Percentiles rank a stretch among this genome's conserved stretches.
These are phyloP conservation scores for Glebionis coronaria DNA, from an alignment of 129 eudicot genomes.

Conservation along the genomic window DNA sequence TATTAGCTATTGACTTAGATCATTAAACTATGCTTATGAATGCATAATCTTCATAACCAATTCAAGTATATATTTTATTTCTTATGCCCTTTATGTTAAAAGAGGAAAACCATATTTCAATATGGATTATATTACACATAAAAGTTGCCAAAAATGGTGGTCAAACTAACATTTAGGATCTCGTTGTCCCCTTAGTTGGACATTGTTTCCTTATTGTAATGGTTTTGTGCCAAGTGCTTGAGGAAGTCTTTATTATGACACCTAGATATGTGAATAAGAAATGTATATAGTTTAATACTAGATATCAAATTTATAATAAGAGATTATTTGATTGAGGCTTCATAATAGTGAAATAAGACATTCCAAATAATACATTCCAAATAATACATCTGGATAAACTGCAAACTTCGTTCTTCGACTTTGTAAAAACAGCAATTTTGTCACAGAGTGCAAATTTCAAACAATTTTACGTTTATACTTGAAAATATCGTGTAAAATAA, in stretches of 20 bases:
- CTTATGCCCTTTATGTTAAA: constrained; percentile 14
- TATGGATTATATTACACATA: not conserved
- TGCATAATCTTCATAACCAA: not conserved
- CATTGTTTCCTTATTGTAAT: constrained; percentile 30
- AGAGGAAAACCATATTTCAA: not conserved
- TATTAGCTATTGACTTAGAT: constrained; percentile 14
- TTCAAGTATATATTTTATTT: not conserved
- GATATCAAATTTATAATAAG: too few species aligned
- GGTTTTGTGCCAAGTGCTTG: constrained; percentile 30
- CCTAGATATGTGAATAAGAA: not conserved
- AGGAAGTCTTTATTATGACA: constrained; percentile 2
- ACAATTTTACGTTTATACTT: too few species aligned
- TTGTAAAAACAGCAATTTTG: too few species aligned
- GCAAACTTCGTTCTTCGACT: too few species aligned
- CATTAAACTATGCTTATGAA: not conserved
- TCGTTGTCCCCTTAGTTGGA: constrained; percentile 25
- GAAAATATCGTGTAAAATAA: too few species aligned
- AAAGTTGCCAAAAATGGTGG: constrained; percentile 24
- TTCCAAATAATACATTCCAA: too few species aligned
- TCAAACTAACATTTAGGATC: constrained; percentile 29
- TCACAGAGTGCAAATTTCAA: too few species aligned
- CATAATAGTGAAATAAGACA: too few species aligned
- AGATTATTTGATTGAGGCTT: too few species aligned
- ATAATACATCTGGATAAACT: too few species aligned
- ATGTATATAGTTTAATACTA: too few species aligned